These are phyloP conservation scores for Prillingera fragicola DNA, from an alignment of 1,284 basidiomycete species.

Conservation along the genomic window DNA sequence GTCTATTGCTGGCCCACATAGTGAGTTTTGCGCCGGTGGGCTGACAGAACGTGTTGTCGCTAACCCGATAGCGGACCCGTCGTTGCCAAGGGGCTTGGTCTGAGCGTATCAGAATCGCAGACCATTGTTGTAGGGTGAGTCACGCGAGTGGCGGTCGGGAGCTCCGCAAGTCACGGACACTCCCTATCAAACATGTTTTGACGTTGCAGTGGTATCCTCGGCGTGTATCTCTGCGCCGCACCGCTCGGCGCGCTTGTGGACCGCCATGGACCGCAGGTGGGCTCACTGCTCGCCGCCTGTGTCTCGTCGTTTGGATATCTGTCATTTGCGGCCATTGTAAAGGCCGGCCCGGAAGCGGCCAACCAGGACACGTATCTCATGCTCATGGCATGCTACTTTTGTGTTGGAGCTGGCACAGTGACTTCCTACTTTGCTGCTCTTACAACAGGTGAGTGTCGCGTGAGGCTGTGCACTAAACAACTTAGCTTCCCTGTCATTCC, in stretches of 20 bases:
- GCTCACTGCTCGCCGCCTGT: slow-evolving; percentile 39
- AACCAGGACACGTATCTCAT: slow-evolving; percentile 32
- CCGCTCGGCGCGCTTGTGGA: slow-evolving; percentile 44
- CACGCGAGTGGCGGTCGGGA: background rate
- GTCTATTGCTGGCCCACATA: slow-evolving; percentile 49
- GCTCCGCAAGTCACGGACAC: no score
- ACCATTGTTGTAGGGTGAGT: slow-evolving; percentile 46
- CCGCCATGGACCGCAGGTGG: slow-evolving; percentile 41
- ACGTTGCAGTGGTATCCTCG: slow-evolving; percentile 46
- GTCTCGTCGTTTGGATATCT: slow-evolving; percentile 41
- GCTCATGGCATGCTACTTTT: slow-evolving; percentile 37
- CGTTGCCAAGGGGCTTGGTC: slow-evolving; percentile 29
- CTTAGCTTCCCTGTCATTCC: slow-evolving; percentile 45
- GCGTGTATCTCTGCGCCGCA: slow-evolving; percentile 47
- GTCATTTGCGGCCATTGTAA: slow-evolving; percentile 37
- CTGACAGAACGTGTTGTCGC: background rate
- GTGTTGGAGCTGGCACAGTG: slow-evolving; percentile 45
- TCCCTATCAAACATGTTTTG: no score
- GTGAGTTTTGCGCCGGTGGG: slow-evolving; percentile 16
- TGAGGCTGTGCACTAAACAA: slow-evolving; percentile 1
- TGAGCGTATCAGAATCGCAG: slow-evolving; percentile 39
- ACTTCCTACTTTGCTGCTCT: slow-evolving; percentile 47
- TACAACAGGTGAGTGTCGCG: slow-evolving; percentile 32
- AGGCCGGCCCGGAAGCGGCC: background rate
- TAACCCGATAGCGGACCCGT: slow-evolving; percentile 37